phyloP scores from a whole-genome alignment of 805 yeast genomes.

The Kazachstania viticola region DNA sequence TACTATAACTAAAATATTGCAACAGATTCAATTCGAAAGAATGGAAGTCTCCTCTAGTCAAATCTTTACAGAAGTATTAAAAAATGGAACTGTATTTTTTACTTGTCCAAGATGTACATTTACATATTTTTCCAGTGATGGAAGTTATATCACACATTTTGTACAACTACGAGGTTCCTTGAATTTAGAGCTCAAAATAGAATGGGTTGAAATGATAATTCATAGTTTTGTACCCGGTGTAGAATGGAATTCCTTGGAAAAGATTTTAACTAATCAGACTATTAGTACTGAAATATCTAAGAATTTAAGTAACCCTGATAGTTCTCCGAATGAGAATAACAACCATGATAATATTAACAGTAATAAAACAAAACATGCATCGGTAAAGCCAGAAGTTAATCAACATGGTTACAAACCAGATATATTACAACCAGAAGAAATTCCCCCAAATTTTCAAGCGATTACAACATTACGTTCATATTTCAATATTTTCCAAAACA shows the following conservation, averaged over 20 bases:
- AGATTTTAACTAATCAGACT: conserved; percentile 25
- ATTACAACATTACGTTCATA: conserved; percentile 26
- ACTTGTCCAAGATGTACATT: conserved; percentile 41
- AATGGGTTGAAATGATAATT: conserved; percentile 55
- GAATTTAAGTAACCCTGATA: conserved; percentile 2
- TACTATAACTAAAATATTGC: conserved; percentile 32
- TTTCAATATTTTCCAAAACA: conserved; percentile 34
- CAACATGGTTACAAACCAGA: too few species aligned
- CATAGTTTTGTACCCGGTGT: conserved; percentile 36
- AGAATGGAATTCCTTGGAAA: conserved; percentile 36
- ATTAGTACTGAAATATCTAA: conserved; percentile 10
- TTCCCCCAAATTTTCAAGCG: conserved; percentile 9
- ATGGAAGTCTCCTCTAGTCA: conserved; percentile 41
- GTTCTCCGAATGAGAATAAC: not conserved
- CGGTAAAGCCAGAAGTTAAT: too few species aligned
- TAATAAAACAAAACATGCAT: too few species aligned
- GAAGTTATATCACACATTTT: conserved; percentile 50
- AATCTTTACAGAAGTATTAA: conserved; percentile 39
- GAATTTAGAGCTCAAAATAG: conserved; percentile 52
- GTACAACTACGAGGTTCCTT: conserved; percentile 54
- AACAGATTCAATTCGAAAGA: conserved; percentile 40
- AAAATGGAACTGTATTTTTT: conserved; percentile 41
- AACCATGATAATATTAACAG: not conserved
- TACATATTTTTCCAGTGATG: conserved; percentile 51
- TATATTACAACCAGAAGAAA: too few species aligned